Percentiles rank a stretch among this genome's conserved stretches.
Conservation (phyloP, 306 rosid genomes). For the Rosa lucieae region DNA sequence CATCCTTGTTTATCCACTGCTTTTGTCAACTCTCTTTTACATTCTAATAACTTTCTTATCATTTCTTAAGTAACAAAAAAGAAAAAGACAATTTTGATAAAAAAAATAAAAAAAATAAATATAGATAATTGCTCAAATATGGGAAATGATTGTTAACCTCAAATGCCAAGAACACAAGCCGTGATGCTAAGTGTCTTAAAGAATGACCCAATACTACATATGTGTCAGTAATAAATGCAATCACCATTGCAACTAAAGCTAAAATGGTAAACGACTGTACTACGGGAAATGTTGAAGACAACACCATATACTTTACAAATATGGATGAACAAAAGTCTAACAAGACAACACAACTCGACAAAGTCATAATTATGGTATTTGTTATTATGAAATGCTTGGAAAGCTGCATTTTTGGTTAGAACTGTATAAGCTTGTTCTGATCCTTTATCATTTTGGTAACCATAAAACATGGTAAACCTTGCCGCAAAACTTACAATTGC, state of each 20-base stretch:
- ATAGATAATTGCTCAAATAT: no score
- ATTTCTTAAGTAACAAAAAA: neutral
- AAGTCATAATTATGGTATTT: neutral
- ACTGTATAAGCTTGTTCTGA: neutral
- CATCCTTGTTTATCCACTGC: neutral
- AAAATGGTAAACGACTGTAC: neutral
- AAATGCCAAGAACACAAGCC: neutral
- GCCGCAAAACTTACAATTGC: neutral
- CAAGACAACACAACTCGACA: neutral
- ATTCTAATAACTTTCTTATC: neutral
- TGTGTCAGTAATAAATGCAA: neutral
- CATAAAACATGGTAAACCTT: slow-evolving; percentile 3
- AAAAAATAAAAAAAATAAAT: no score
- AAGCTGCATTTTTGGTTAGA: neutral
- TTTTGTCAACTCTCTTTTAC: neutral
- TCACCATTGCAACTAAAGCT: neutral
- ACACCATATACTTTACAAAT: no score
- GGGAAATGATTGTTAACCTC: no score
- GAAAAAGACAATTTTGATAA: no score
- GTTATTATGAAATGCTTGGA: neutral
- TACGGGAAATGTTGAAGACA: no score
- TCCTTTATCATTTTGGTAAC: neutral
- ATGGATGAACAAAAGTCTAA: neutral
- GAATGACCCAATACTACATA: neutral
- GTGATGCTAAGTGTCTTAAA: neutral